Evolutionary conservation across 352 stramenopile species (phyloP).

Genomic region (Thalassiosira ordinaria): DNA sequence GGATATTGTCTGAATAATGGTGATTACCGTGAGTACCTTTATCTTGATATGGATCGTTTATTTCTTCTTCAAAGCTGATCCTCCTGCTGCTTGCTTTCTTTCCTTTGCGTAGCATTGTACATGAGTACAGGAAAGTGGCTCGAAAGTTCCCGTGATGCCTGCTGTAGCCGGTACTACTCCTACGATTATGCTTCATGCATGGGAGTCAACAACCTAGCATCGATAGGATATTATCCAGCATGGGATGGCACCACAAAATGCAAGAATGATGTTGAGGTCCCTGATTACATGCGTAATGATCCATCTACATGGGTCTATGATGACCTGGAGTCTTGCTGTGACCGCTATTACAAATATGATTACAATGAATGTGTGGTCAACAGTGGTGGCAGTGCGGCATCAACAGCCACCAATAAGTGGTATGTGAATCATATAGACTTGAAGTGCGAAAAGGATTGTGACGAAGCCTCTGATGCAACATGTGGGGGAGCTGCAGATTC

Average conservation of each 20-base stretch:
- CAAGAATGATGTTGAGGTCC: constrained; percentile 22
- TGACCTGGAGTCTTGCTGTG: constrained; percentile 17
- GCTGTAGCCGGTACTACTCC: constrained; percentile 27
- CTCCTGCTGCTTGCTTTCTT: background rate
- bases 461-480: background rate
- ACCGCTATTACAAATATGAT: constrained; percentile 26
- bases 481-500: constrained; percentile 25
- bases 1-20: constrained; percentile 52
- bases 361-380: background rate
- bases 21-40: background rate
- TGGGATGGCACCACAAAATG: constrained; percentile 31
- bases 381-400: constrained; percentile 3
- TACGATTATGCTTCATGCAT: constrained; percentile 24
- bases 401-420: constrained; percentile 12
- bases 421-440: constrained; percentile 26
- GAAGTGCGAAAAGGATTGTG: constrained; percentile 32
- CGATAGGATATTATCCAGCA: constrained; percentile 33
- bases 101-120: constrained; percentile 17
- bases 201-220: background rate
- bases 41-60: background rate
- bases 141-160: background rate
- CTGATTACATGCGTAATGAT: constrained; percentile 25
- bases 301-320: constrained; percentile 28
- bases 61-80: background rate
- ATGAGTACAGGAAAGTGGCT: constrained; percentile 5